Conservation (phyloP, 495 filamentous ascomycete species). For the Collariella sp. region DNA sequence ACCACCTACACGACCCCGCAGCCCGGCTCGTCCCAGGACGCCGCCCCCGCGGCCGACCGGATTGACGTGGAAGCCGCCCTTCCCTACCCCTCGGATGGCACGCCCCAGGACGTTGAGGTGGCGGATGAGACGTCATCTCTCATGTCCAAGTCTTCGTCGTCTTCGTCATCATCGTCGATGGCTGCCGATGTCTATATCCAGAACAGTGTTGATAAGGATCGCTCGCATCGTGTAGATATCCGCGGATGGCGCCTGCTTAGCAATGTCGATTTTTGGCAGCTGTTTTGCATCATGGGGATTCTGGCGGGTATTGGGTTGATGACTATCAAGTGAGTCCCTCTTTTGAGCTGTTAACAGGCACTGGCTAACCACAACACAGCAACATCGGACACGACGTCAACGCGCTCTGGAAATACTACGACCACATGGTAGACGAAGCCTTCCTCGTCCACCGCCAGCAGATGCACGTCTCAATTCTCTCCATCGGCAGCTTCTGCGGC, state of each 20-base stretch:
- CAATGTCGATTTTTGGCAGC: conserved; percentile 77
- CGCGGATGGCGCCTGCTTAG: conserved; percentile 72
- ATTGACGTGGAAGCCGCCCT: conserved; percentile 32
- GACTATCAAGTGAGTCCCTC: conserved; percentile 84
- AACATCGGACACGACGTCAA: conserved; percentile 92
- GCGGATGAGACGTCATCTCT: conserved; percentile 78
- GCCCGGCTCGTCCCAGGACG: conserved; percentile 13
- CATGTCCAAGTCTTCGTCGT: conserved; percentile 50
- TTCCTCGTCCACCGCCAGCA: conserved; percentile 80
- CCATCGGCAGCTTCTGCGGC: conserved; percentile 73
- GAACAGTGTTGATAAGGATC: conserved; percentile 49
- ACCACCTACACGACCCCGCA: conserved; percentile 27
- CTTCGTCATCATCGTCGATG: conserved; percentile 34
- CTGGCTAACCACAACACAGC: conserved; percentile 45
- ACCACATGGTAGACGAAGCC: conserved; percentile 58
- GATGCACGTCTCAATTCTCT: conserved; percentile 88
- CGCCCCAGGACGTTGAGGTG: conserved; percentile 27
- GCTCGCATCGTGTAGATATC: conserved; percentile 72
- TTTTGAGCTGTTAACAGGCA: background rate
- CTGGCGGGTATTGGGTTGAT: conserved; percentile 90
- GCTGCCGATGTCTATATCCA: conserved; percentile 41
- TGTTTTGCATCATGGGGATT: conserved; percentile 77
- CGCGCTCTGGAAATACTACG: conserved; percentile 72
- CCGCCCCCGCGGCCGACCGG: conserved; percentile 13
- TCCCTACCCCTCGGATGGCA: conserved; percentile 24